These are phyloP conservation scores for Paecilomyces sp. DNA, from an alignment of 2,329 filamentous ascomycete species.

Conservation along the genomic window DNA sequence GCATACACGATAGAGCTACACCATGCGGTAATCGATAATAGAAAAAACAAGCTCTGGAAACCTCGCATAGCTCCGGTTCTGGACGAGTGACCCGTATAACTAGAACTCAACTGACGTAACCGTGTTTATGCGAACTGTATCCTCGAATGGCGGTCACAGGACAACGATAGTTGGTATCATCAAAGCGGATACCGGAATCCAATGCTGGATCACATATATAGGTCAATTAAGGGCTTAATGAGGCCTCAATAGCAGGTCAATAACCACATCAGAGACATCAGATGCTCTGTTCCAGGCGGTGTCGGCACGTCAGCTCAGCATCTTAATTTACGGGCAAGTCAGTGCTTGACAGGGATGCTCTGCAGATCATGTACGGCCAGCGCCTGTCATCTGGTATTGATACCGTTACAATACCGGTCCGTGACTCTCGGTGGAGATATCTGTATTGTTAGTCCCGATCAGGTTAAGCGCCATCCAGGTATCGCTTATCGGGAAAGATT, in stretches of 20 bases:
- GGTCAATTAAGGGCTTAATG: background rate
- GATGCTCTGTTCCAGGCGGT: background rate
- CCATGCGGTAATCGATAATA: background rate
- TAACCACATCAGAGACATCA: conserved; percentile 6
- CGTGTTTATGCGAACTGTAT: background rate
- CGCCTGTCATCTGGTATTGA: background rate
- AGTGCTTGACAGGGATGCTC: background rate
- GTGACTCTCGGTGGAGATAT: background rate
- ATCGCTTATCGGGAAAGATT: conserved; percentile 15
- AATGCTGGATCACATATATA: background rate
- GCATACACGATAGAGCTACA: conserved; percentile 12
- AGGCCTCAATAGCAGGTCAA: conserved; percentile 4
- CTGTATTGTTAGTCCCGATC: conserved; percentile 4
- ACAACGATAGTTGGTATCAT: background rate
- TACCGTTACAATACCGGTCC: background rate
- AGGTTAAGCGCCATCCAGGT: conserved; percentile 5
- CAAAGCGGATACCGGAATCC: background rate
- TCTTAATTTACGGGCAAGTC: background rate
- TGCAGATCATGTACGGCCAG: background rate
- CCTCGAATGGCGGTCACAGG: background rate
- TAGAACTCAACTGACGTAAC: background rate
- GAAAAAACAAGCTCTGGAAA: background rate
- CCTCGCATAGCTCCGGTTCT: background rate
- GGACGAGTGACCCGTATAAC: background rate
- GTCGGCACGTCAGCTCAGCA: background rate